These are phyloP conservation scores for Paralagenidium karlingii DNA, from an alignment of 352 stramenopile genomes.

Conservation along the genomic window DNA sequence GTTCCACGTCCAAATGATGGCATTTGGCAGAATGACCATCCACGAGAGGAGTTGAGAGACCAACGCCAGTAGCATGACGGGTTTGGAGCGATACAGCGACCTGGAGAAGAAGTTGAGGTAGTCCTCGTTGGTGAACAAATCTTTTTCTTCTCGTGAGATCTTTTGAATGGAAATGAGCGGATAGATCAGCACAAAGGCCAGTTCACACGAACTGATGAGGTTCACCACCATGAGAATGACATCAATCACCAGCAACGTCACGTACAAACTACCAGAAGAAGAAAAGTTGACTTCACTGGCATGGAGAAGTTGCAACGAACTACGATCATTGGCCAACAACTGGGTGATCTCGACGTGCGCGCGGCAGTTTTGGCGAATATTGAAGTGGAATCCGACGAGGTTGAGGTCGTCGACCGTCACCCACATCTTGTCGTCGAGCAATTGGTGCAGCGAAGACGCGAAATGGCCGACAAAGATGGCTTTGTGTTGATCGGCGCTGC, in stretches of 20 bases:
- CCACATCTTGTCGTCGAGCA: constrained; percentile 5
- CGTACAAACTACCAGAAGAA: not conserved
- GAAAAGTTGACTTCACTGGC: constrained; percentile 4
- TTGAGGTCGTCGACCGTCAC: constrained; percentile 5
- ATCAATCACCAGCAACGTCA: not conserved
- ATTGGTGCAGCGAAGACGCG: not conserved
- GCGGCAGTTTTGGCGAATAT: constrained; percentile 7
- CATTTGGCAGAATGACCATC: constrained; percentile 28
- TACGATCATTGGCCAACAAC: too few species aligned
- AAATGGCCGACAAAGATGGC: constrained; percentile 1
- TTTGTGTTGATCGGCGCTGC: constrained; percentile 1
- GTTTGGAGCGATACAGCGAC: constrained; percentile 30
- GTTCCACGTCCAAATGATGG: constrained; percentile 9
- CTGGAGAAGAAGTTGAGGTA: constrained; percentile 37
- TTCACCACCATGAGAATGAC: not conserved
- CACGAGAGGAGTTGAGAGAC: constrained; percentile 33
- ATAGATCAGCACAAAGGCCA: too few species aligned
- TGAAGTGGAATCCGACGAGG: constrained; percentile 2
- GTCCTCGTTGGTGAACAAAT: constrained; percentile 9
- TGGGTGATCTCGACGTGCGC: too few species aligned
- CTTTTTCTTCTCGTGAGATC: too few species aligned
- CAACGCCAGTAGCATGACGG: constrained; percentile 22
- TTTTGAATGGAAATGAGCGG: too few species aligned
- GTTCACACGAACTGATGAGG: not conserved
- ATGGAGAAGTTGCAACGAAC: too few species aligned